These are phyloP conservation scores for Lyophyllum semitale DNA, from an alignment of 768 basidiomycete species.

Conservation along the genomic window DNA sequence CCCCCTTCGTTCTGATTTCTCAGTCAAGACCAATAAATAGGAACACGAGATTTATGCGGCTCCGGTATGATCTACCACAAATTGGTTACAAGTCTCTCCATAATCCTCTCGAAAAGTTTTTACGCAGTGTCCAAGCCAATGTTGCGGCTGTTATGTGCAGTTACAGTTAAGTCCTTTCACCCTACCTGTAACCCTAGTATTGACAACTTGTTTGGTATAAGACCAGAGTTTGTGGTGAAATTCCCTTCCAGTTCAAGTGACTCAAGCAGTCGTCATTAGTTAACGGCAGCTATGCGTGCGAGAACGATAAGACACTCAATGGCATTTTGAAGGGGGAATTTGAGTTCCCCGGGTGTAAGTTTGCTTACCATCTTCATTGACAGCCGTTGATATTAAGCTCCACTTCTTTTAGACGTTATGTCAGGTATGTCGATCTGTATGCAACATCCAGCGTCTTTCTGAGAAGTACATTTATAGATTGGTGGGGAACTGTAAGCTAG, in stretches of 20 bases:
- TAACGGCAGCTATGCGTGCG: constrained; percentile 64
- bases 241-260: background rate
- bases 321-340: constrained; percentile 66
- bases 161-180: constrained; percentile 39
- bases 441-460: background rate
- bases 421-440: constrained; percentile 32
- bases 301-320: constrained; percentile 60
- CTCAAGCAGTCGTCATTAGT: constrained; percentile 24
- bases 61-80: constrained; percentile 35
- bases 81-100: background rate
- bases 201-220: constrained; percentile 6
- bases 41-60: constrained; percentile 61
- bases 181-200: background rate
- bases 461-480: constrained; percentile 41
- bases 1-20: background rate
- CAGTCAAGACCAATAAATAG: constrained; percentile 15
- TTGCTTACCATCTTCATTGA: background rate
- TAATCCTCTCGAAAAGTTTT: constrained; percentile 31
- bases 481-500: constrained; percentile 57
- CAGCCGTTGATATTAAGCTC: constrained; percentile 4
- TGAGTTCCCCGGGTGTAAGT: constrained; percentile 66
- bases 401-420: constrained; percentile 37
- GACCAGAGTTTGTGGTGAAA: constrained; percentile 32
- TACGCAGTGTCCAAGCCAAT: constrained; percentile 63
- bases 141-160: constrained; percentile 71